phyloP scores from a whole-genome alignment of 441 rosid genomes.

The Lepidium campestre region DNA sequence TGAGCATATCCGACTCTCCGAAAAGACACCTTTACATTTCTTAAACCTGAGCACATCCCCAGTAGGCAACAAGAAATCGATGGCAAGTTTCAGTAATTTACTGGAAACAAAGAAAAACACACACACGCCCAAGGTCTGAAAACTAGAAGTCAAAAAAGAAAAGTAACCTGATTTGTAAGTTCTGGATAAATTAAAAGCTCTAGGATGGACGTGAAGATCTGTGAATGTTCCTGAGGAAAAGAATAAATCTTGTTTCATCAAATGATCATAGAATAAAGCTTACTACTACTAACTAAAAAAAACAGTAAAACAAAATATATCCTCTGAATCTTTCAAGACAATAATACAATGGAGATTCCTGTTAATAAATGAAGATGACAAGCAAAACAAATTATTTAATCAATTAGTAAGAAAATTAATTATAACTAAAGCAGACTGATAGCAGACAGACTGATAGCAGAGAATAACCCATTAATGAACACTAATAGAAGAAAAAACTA shows the following conservation, averaged over 20 bases:
- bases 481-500: not conserved
- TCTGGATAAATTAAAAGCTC: slow-evolving; percentile 24
- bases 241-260: not conserved
- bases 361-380: not conserved
- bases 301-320: not conserved
- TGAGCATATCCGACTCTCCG: slow-evolving; percentile 14
- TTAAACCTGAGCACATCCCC: slow-evolving; percentile 26
- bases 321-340: not conserved
- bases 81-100: not conserved
- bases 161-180: slow-evolving; percentile 33
- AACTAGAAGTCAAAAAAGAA: not conserved
- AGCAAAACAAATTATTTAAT: not conserved
- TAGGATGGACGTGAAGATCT: slow-evolving; percentile 26
- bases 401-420: not conserved
- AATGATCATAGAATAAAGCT: not conserved
- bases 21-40: slow-evolving; percentile 13
- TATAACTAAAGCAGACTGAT: not conserved
- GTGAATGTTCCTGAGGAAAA: slow-evolving; percentile 30
- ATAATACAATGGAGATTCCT: not conserved
- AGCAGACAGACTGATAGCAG: not conserved
- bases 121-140: not conserved
- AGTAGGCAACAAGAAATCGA: not conserved
- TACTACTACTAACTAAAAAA: not conserved
- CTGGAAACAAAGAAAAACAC: not conserved
- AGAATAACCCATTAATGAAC: not conserved